Conservation (phyloP, 2,329 filamentous ascomycete genomes). For the Exophiala sideris region DNA sequence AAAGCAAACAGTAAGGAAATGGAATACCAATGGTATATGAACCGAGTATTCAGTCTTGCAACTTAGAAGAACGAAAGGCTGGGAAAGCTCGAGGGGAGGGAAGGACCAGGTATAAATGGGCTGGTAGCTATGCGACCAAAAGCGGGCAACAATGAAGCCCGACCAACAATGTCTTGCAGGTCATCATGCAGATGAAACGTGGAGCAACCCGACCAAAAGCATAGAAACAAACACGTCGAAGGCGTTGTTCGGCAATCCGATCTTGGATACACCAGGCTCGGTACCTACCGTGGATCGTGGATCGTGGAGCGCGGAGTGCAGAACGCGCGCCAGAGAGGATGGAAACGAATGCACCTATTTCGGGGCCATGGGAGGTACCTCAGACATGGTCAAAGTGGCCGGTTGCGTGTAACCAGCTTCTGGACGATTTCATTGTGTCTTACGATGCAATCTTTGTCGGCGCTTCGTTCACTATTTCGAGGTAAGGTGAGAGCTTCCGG, state of each 20-base stretch:
- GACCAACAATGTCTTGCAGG: constrained; percentile 26
- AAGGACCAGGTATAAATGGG: constrained; percentile 28
- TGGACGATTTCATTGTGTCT: constrained; percentile 17
- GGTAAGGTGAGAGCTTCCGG: constrained; percentile 21
- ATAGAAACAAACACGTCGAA: constrained; percentile 23
- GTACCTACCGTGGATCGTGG: constrained; percentile 14
- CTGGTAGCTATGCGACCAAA: constrained; percentile 20
- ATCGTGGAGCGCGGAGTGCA: constrained; percentile 16
- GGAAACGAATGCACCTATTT: constrained; percentile 25
- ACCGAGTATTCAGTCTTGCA: constrained; percentile 22
- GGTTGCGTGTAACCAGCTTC: constrained; percentile 16
- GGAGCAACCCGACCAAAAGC: constrained; percentile 15
- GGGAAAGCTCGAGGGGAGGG: constrained; percentile 21
- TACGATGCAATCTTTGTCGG: constrained; percentile 25
- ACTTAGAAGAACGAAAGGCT: constrained; percentile 30
- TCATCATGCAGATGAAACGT: constrained; percentile 25
- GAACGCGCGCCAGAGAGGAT: constrained; percentile 22
- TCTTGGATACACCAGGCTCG: constrained; percentile 17
- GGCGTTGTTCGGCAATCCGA: constrained; percentile 18
- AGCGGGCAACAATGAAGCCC: constrained; percentile 13
- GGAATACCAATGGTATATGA: constrained; percentile 23
- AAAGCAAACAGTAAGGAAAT: constrained; percentile 22
- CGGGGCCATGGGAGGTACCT: constrained; percentile 7
- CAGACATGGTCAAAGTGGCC: constrained; percentile 9
- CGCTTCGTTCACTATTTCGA: constrained; percentile 26